Conservation (phyloP, 2,329 filamentous ascomycete genomes). For the Aspergillus novofumigatus region DNA sequence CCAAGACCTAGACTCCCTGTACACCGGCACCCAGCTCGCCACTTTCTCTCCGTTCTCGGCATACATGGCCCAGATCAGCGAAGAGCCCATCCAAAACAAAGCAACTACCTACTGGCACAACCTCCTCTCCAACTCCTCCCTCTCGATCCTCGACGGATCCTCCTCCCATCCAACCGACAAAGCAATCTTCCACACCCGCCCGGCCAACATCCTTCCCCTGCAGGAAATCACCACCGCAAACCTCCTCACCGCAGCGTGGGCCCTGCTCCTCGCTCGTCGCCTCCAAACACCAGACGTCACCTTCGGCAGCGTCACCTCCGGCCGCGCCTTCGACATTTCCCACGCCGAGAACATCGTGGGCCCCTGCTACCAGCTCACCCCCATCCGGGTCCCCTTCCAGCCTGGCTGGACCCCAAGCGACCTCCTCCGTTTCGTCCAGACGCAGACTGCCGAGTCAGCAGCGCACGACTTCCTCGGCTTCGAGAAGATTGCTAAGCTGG, state of each 20-base stretch:
- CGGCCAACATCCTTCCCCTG: conserved; percentile 39
- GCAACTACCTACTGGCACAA: conserved; percentile 50
- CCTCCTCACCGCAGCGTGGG: conserved; percentile 61
- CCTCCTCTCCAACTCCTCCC: conserved; percentile 50
- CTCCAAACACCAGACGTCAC: conserved; percentile 50
- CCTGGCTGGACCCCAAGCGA: conserved; percentile 46
- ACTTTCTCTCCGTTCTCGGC: conserved; percentile 37
- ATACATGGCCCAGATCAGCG: conserved; percentile 34
- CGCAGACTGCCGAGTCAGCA: conserved; percentile 50
- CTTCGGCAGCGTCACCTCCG: conserved; percentile 61
- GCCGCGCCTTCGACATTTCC: conserved; percentile 54
- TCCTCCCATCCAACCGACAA: conserved; percentile 18
- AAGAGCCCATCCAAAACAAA: conserved; percentile 36
- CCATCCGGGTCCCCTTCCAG: conserved; percentile 54
- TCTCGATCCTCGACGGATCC: conserved; percentile 32
- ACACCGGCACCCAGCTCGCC: conserved; percentile 28
- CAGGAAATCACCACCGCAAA: conserved; percentile 57
- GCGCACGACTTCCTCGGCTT: conserved; percentile 52
- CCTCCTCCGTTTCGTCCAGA: conserved; percentile 48
- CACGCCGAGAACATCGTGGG: conserved; percentile 54
- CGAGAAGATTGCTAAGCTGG: conserved; percentile 44
- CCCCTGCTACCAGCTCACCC: conserved; percentile 53
- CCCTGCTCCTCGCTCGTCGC: conserved; percentile 53
- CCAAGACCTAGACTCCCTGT: conserved; percentile 54
- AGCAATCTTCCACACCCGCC: conserved; percentile 20